These are phyloP conservation scores for Tetramitus jugosus DNA, from an alignment of 208 protist genomes.

Conservation along the genomic window DNA sequence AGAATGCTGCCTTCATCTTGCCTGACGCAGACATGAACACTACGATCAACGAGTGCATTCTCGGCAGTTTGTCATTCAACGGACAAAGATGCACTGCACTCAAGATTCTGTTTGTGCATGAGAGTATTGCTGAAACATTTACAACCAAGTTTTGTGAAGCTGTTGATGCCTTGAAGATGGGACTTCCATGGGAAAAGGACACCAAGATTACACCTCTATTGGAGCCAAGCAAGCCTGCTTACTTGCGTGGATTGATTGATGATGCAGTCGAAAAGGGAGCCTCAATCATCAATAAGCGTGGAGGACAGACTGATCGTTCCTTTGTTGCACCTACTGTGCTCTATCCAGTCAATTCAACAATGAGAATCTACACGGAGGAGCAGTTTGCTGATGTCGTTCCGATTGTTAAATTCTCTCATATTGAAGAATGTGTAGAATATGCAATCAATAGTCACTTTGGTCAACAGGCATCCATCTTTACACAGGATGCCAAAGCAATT, in stretches of 20 bases:
- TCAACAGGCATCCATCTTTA: constrained; percentile 23
- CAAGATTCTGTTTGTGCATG: constrained; percentile 30
- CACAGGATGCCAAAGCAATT: no score
- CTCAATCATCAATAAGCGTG: constrained; percentile 35
- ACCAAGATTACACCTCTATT: constrained; percentile 43
- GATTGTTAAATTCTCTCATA: no score
- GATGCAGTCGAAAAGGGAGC: constrained; percentile 46
- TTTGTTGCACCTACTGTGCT: constrained; percentile 39
- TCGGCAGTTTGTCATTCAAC: constrained; percentile 39
- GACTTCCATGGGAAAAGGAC: constrained; percentile 41
- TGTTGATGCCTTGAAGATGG: constrained; percentile 33
- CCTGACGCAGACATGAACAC: constrained; percentile 39
- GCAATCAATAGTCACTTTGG: no score
- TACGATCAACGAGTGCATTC: constrained; percentile 41
- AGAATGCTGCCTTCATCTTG: constrained; percentile 46
- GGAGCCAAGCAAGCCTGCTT: constrained; percentile 35
- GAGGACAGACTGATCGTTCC: constrained; percentile 16
- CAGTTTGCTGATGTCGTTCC: constrained; percentile 27
- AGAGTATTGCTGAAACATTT: constrained; percentile 33
- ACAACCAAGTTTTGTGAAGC: background rate
- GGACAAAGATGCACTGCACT: constrained; percentile 48
- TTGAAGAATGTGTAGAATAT: no score
- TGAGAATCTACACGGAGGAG: constrained; percentile 42
- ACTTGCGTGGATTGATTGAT: constrained; percentile 34
- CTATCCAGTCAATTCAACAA: constrained; percentile 34